A percentile compares a stretch with the other conserved stretches of the same genome.
These are phyloP conservation scores for Cornus kousa DNA, from an alignment of 148 eudicot species.

Conservation along the genomic window DNA sequence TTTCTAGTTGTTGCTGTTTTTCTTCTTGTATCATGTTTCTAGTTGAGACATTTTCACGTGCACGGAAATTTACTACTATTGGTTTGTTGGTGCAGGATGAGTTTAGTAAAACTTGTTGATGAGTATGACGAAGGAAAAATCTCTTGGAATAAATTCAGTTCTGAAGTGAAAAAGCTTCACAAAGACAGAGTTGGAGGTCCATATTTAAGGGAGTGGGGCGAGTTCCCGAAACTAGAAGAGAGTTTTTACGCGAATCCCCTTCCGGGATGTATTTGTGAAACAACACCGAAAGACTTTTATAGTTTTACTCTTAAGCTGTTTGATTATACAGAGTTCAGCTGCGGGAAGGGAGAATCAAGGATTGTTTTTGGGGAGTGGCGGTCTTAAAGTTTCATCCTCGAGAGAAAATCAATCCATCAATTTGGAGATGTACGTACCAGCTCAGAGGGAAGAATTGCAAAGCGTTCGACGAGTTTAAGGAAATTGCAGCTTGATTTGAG, in stretches of 20 bases:
- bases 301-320: too few relatives aligned
- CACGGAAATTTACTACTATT: not conserved
- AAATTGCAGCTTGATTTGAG: not conserved
- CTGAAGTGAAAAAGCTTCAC: conserved; percentile 79
- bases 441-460: not conserved
- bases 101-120: conserved; percentile 74
- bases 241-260: conserved; percentile 94
- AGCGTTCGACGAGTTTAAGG: not conserved
- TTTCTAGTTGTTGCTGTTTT: not conserved
- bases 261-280: conserved; percentile 89
- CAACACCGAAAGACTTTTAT: not conserved
- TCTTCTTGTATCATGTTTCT: not conserved
- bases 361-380: not conserved
- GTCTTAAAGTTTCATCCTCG: not conserved
- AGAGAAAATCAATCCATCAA: not conserved
- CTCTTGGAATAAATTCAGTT: conserved; percentile 71
- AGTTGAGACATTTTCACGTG: not conserved
- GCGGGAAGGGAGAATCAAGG: too few relatives aligned
- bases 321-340: not conserved
- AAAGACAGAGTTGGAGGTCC: conserved; percentile 70
- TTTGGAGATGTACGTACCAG: not conserved
- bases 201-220: conserved; percentile 69
- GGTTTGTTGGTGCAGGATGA: conserved; percentile 53
- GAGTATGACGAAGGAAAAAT: conserved; percentile 68
- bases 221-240: conserved; percentile 92